Conservation (phyloP, 164 flowering plant species). For the Stephania cephalantha region DNA sequence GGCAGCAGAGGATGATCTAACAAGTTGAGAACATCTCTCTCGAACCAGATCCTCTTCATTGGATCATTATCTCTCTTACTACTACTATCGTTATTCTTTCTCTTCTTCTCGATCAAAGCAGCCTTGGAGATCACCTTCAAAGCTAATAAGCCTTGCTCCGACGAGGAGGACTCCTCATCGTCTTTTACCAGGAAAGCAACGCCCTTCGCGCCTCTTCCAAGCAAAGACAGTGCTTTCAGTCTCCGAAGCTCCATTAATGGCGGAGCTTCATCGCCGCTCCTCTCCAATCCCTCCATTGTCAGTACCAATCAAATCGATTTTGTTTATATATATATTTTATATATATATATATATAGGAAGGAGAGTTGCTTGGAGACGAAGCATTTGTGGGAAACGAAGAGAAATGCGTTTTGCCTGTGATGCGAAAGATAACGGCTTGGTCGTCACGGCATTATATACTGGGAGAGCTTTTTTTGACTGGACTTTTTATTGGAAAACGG, state of each 20-base stretch:
- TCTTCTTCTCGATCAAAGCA: conserved; percentile 33
- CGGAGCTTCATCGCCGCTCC: not conserved
- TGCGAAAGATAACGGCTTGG: not conserved
- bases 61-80: conserved; percentile 11
- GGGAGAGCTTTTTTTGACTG: not conserved
- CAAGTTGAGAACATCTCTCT: conserved; percentile 43
- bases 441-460: not conserved
- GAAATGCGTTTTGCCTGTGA: not conserved
- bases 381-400: not conserved
- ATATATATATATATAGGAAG: not conserved
- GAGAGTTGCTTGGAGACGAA: not conserved
- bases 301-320: no score
- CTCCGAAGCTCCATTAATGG: conserved; percentile 25
- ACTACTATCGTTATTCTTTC: conserved; percentile 13
- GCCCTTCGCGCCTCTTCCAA: conserved; percentile 89
- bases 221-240: conserved; percentile 40
- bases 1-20: conserved; percentile 72
- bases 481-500: not conserved
- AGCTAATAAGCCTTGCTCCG: conserved; percentile 26
- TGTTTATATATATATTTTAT: no score
- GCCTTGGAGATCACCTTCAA: conserved; percentile 55
- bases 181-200: conserved; percentile 53
- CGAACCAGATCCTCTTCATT: conserved; percentile 50
- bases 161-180: not conserved
- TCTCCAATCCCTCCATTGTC: not conserved